A percentile compares a stretch with the other conserved stretches of the same genome.
Conservation (phyloP, 2,329 filamentous ascomycete genomes). For the Helotiales sp. region DNA sequence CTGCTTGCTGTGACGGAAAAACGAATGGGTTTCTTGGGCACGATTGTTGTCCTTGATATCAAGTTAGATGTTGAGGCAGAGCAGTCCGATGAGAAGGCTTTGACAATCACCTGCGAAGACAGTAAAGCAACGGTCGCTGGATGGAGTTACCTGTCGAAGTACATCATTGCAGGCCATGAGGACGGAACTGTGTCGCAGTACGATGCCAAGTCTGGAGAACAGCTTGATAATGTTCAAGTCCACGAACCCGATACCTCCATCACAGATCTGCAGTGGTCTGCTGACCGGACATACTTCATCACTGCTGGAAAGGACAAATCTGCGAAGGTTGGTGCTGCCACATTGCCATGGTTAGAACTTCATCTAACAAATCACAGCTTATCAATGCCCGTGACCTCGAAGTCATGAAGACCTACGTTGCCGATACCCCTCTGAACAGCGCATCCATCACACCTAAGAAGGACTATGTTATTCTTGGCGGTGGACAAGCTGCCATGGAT, state of each 20-base stretch:
- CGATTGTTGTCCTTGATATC: slow-evolving; percentile 91
- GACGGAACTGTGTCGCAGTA: slow-evolving; percentile 90
- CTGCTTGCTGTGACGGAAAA: slow-evolving; percentile 96
- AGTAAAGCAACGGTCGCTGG: slow-evolving; percentile 97
- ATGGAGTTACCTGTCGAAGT: slow-evolving; percentile 92
- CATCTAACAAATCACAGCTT: slow-evolving; percentile 51
- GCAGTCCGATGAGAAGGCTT: slow-evolving; percentile 77
- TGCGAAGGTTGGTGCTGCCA: slow-evolving; percentile 64
- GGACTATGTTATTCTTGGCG: slow-evolving; percentile 95
- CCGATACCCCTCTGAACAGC: slow-evolving; percentile 96
- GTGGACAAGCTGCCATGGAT: slow-evolving; percentile 98
- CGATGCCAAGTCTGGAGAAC: slow-evolving; percentile 88
- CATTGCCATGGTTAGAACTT: slow-evolving; percentile 16
- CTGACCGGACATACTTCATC: slow-evolving; percentile 96
- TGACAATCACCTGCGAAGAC: slow-evolving; percentile 91
- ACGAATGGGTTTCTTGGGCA: slow-evolving; percentile 94
- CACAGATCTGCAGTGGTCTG: slow-evolving; percentile 92
- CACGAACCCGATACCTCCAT: slow-evolving; percentile 79
- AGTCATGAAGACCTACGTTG: slow-evolving; percentile 86
- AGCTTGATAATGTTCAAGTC: slow-evolving; percentile 75
- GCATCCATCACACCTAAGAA: slow-evolving; percentile 93
- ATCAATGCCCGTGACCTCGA: slow-evolving; percentile 83
- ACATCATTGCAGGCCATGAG: slow-evolving; percentile 97
- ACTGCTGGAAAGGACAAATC: slow-evolving; percentile 98
- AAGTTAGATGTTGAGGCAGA: slow-evolving; percentile 77